A percentile compares a stretch with the other conserved stretches of the same genome.
Conservation (phyloP, 139 green algal species). For the Asterochloris erici region DNA sequence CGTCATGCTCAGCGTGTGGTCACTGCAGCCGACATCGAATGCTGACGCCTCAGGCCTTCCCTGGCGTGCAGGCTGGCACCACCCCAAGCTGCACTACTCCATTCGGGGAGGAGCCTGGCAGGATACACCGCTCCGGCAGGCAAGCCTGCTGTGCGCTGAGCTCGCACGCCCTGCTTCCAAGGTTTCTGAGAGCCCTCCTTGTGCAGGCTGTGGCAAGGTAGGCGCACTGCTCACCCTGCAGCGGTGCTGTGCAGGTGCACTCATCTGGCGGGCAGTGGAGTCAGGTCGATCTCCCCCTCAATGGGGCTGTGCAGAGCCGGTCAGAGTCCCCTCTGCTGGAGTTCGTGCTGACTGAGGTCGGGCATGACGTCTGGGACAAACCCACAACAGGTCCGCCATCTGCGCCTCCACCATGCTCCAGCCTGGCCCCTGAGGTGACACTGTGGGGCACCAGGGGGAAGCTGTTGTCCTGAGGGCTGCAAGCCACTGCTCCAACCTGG, state of each 20-base stretch:
- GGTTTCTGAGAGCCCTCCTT: not conserved
- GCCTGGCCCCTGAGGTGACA: not conserved
- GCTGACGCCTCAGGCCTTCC: too few relatives aligned
- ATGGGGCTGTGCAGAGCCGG: not conserved
- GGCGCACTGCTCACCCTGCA: not conserved
- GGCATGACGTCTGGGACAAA: conserved; percentile 55
- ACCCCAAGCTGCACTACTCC: conserved; percentile 44
- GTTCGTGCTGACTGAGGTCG: conserved; percentile 57
- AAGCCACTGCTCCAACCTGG: not conserved
- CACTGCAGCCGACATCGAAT: not conserved
- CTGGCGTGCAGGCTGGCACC: conserved; percentile 25
- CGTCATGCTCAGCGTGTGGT: too few relatives aligned
- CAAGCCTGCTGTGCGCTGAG: not conserved
- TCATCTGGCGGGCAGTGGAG: conserved; percentile 9
- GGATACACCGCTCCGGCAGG: conserved; percentile 31
- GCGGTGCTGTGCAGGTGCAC: conserved; percentile 33
- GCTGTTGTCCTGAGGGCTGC: not conserved
- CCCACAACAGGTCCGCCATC: conserved; percentile 27
- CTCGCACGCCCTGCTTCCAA: not conserved
- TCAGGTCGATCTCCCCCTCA: not conserved
- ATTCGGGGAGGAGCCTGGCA: conserved; percentile 37
- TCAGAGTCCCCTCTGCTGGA: conserved; percentile 37
- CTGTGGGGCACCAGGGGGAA: not conserved
- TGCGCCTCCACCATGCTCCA: not conserved
- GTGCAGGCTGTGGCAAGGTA: not conserved